Base-by-base conservation (phyloP, 148 eudicot genomes). In the Suaeda aralocaspica region DNA sequence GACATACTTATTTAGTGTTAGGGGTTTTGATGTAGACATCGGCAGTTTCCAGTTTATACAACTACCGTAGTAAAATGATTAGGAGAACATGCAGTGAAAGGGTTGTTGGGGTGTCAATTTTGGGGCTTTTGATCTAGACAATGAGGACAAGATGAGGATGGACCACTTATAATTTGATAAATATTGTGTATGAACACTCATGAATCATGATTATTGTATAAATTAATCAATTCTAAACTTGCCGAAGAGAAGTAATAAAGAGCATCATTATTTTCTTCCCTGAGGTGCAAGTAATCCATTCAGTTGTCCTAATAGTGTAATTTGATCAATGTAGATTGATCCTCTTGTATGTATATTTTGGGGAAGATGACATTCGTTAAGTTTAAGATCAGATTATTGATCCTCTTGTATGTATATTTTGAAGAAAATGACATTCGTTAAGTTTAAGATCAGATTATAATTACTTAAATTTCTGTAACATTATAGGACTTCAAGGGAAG, bases 401-500 rank as follows among this genome's bases (percentile, higher is more conserved):
- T n/a, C n/a, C n/a, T n/a, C n/a, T n/a, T n/a, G n/a, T n/a, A n/a
- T n/a, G n/a, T n/a, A n/a, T n/a, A n/a, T n/a, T n/a, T n/a, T n/a
- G n/a, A n/a, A n/a, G n/a, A n/a, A n/a, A n/a, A n/a, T n/a, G n/a
- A n/a, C n/a, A n/a, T n/a, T n/a, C n/a, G n/a, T n/a, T n/a, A n/a
- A n/a, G n/a, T n/a, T n/a, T n/a, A n/a, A n/a, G n/a, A n/a, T n/a
- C n/a, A n/a, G n/a, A n/a, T n/a, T n/a, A n/a, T n/a, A n/a, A n/a
- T n/a, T n/a, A n/a, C n/a, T n/a, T n/a, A n/a, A n/a, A n/a, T 18
- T 19, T 31, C 11, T 22, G 28, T 6, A 53, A 53, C 29, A 30
- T 30, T 74, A 42, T 55, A 92, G 96, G 69, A 74, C 70, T 92
- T 92, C 79, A 82, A 66, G 44, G 98, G 98, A 68, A 10, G 83